A percentile compares a stretch with the other conserved stretches of the same genome.
Evolutionary conservation across 129 eudicot genomes (phyloP).

Genomic region (Rutidosis leptorrhynchoides): DNA sequence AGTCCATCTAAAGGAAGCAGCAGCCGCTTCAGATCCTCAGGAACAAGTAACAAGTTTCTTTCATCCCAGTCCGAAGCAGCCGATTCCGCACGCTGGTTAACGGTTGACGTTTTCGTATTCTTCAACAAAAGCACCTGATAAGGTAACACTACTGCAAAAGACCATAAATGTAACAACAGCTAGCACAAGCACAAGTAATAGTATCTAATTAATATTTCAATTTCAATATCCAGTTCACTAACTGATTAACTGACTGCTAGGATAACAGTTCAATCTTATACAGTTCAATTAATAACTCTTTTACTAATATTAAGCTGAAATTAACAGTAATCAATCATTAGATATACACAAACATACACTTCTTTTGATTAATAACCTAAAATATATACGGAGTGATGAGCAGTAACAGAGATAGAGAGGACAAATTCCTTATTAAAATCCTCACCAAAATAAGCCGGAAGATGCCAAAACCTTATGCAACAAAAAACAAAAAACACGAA

Average conservation of each 20-base stretch:
- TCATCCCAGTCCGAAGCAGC: constrained; percentile 35
- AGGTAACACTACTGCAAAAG: constrained; percentile 57
- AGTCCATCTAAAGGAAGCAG: constrained; percentile 54
- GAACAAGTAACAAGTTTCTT: constrained; percentile 42
- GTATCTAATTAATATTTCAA: constrained; percentile 20
- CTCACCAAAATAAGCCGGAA: constrained; percentile 65
- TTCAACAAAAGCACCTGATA: constrained; percentile 39
- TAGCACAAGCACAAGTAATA: constrained; percentile 25
- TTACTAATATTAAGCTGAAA: not conserved
- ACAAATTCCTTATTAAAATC: constrained; percentile 48
- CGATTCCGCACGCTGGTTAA: constrained; percentile 22
- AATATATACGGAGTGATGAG: not conserved
- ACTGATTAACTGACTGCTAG: not conserved
- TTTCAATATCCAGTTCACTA: constrained; percentile 16
- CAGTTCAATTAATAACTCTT: not conserved
- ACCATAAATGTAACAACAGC: constrained; percentile 41
- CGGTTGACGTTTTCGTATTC: constrained; percentile 36
- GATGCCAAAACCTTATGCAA: constrained; percentile 50
- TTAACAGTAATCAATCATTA: not conserved
- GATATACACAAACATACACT: constrained; percentile 14
- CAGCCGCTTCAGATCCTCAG: constrained; percentile 54
- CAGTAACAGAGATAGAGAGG: constrained; percentile 8
- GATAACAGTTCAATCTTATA: not conserved
- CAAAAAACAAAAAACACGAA: constrained; percentile 3
- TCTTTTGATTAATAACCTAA: constrained; percentile 7